Conservation (phyloP, 2,329 filamentous ascomycete genomes). For the Didymella segeticola region DNA sequence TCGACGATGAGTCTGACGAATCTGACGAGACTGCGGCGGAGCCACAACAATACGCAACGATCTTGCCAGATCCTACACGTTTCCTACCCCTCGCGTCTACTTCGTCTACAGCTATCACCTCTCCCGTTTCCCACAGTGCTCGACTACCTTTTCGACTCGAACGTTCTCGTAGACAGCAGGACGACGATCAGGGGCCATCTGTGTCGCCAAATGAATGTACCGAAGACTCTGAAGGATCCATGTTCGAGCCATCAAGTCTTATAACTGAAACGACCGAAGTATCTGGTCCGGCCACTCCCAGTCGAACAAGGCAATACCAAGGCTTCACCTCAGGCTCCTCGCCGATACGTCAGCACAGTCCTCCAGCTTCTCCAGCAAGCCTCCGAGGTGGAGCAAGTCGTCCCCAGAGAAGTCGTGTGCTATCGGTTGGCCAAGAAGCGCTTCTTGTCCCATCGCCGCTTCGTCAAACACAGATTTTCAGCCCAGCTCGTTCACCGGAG, state of each 20-base stretch:
- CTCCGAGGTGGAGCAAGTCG: conserved; percentile 24
- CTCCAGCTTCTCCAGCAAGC: conserved; percentile 24
- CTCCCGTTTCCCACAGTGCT: conserved; percentile 12
- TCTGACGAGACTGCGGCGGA: neutral
- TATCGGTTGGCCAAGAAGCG: conserved; percentile 13
- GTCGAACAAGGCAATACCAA: conserved; percentile 14
- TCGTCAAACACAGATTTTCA: conserved; percentile 25
- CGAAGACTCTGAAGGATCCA: neutral
- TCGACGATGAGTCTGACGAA: conserved; percentile 23
- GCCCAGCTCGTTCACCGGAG: conserved; percentile 15
- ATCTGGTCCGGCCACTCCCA: neutral
- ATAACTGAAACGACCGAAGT: neutral
- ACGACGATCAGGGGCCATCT: neutral
- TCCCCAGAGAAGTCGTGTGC: conserved; percentile 5
- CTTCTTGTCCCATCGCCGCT: conserved; percentile 23
- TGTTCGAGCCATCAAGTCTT: neutral
- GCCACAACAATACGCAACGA: neutral
- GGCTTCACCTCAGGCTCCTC: conserved; percentile 11
- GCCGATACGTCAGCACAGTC: conserved; percentile 6
- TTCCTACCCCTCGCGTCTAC: neutral
- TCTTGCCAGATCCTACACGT: neutral
- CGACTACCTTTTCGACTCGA: conserved; percentile 35
- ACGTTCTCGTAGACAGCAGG: neutral
- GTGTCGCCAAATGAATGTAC: neutral
- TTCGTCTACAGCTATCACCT: neutral